These are phyloP conservation scores for Neurospora sp. DNA, from an alignment of 495 filamentous ascomycete genomes.

Conservation along the genomic window DNA sequence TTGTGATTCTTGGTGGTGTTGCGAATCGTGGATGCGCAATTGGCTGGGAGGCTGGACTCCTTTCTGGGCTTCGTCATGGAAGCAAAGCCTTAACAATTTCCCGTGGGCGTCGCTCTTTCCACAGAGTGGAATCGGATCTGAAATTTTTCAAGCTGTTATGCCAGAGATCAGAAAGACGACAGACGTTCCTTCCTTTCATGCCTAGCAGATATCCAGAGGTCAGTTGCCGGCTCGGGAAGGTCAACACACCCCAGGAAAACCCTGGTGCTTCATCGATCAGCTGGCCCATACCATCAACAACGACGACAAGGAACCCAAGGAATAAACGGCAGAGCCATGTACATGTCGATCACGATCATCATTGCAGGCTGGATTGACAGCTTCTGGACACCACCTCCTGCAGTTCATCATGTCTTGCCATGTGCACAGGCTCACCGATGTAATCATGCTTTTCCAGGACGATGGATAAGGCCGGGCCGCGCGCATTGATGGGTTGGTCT, in stretches of 20 bases:
- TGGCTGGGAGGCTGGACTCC: not conserved
- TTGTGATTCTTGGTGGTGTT: not conserved
- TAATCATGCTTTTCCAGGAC: not conserved
- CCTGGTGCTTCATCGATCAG: not conserved
- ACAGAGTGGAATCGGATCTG: not conserved
- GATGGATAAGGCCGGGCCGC: too few relatives aligned
- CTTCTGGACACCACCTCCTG: not conserved
- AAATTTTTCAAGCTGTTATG: too few relatives aligned
- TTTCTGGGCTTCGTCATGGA: not conserved
- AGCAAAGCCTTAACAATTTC: not conserved
- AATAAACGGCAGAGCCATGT: not conserved
- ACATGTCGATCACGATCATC: not conserved
- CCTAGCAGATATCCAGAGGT: too few relatives aligned
- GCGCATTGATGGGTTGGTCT: too few relatives aligned
- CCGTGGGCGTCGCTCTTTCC: not conserved
- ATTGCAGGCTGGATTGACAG: not conserved
- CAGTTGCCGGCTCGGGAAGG: not conserved
- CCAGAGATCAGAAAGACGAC: too few relatives aligned
- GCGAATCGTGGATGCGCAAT: not conserved
- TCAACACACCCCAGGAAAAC: not conserved
- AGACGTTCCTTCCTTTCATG: not conserved
- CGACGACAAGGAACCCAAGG: not conserved
- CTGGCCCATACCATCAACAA: not conserved
- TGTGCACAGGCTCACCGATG: not conserved
- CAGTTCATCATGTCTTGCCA: not conserved